A percentile compares a stretch with the other conserved stretches of the same genome.
Conservation (phyloP, 169 alveolate genomes). For the Eimeria brunetti region DNA sequence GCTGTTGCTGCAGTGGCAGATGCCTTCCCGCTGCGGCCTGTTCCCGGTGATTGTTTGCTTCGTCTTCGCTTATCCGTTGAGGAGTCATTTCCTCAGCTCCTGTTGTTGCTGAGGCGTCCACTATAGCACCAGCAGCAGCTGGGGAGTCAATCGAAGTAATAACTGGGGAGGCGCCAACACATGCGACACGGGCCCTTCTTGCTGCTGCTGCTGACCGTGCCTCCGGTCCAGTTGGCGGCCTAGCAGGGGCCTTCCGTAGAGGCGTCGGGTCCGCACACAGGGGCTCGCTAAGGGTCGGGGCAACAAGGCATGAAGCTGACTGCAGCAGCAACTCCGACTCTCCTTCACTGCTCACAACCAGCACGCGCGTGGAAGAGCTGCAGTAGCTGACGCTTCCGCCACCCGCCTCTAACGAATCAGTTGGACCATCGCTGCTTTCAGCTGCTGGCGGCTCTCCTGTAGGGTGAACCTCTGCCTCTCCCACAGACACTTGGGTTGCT, state of each 20-base stretch:
- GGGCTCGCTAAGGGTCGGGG: constrained; percentile 57
- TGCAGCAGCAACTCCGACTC: constrained; percentile 50
- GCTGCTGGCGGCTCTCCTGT: background rate
- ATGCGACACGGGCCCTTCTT: background rate
- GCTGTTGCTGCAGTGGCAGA: constrained; percentile 49
- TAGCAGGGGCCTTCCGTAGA: constrained; percentile 45
- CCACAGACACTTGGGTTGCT: background rate
- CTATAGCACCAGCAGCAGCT: constrained; percentile 56
- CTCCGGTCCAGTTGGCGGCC: constrained; percentile 32
- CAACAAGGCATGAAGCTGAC: constrained; percentile 15
- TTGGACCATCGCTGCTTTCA: background rate
- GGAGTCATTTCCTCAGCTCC: constrained; percentile 2
- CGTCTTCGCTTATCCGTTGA: background rate
- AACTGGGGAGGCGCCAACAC: background rate
- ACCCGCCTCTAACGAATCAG: background rate
- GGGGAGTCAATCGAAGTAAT: background rate
- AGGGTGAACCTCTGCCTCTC: background rate
- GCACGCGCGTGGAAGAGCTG: constrained; percentile 30
- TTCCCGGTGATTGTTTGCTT: background rate
- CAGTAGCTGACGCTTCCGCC: constrained; percentile 21
- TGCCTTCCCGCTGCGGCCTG: background rate
- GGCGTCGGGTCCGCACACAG: constrained; percentile 52
- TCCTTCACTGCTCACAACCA: constrained; percentile 57
- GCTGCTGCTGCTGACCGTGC: constrained; percentile 5
- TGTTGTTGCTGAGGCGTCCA: constrained; percentile 12